Base-by-base conservation (phyloP, 768 basidiomycete genomes). In the Lactifluus subvellereus region DNA sequence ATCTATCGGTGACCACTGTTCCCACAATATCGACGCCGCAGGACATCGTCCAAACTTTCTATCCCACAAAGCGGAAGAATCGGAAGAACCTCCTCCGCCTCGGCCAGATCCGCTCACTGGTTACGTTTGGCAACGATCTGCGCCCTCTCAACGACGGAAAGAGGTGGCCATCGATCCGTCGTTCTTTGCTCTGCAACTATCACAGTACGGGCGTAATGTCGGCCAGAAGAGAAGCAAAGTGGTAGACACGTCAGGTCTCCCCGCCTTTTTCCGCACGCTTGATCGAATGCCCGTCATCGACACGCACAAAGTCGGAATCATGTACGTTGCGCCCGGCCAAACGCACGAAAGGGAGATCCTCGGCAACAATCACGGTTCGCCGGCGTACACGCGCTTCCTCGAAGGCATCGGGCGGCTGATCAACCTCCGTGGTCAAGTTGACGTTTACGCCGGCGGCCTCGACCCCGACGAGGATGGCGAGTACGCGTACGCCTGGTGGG, bases 401-500 rank as follows among this genome's bases (percentile, higher is more conserved):
- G 87, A 91, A 67, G 89, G 93, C 5, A 80, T 99, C 14, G 97
- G 96, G 1, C 78, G 89, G 53, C 79, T 98, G 60, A 91, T 98
- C 72, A 85, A 89, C 67, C 78, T 98, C 20, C 86, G 92, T 18
- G 93, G 91, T 10, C 94, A 96, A 73, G 80, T 88, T 10, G 94
- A 96, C 71, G 86, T 98, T 18, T 97, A 95, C 72, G 89, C 90
- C 2, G 97, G 95, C 8, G 92, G 94, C 4, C 80, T 98, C 30
- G 88, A 94, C 70, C 85, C 92, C 8, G 91, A 94, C 64, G 84
- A 89, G 69, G 94, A 99, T 70, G 97, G 97, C 14, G 90, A 94
- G 74, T 97, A 95, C 71, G 92, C 96, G 0, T 98, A 98, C 71
- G 94, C 95, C 0, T 99, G 96, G 95, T 97, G 95, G 92, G 94